Evolutionary conservation across 2,329 filamentous ascomycete species (phyloP).

Genomic region (Trichothecium roseum): DNA sequence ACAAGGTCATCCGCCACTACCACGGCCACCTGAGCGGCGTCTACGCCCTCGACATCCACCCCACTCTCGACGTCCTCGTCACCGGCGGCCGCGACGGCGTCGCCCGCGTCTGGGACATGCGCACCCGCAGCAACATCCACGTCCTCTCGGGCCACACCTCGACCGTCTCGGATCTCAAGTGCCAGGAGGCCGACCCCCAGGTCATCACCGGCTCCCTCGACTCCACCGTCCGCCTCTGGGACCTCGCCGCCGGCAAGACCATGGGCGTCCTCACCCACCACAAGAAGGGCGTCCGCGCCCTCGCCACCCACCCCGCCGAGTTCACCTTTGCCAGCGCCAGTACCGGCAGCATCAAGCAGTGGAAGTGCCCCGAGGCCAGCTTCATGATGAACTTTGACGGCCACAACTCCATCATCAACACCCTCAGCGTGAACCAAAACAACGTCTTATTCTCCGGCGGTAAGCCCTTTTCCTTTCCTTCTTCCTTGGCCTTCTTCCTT

Average conservation of each 20-base stretch:
- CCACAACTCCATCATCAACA: slow-evolving; percentile 94
- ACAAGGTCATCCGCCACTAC: slow-evolving; percentile 96
- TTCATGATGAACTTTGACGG: slow-evolving; percentile 99
- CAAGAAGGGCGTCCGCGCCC: slow-evolving; percentile 87
- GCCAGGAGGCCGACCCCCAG: slow-evolving; percentile 93
- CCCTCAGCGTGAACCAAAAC: slow-evolving; percentile 83
- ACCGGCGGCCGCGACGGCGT: slow-evolving; percentile 93
- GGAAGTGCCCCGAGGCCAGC: slow-evolving; percentile 94
- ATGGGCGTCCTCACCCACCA: slow-evolving; percentile 96
- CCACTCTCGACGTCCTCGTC: slow-evolving; percentile 86
- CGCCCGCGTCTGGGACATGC: slow-evolving; percentile 96
- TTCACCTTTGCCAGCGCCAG: slow-evolving; percentile 94
- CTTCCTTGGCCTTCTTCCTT: not conserved
- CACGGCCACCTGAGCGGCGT: slow-evolving; percentile 95
- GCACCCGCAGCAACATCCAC: slow-evolving; percentile 89
- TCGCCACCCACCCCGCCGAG: slow-evolving; percentile 79
- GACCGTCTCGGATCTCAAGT: slow-evolving; percentile 81
- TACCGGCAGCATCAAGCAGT: slow-evolving; percentile 94
- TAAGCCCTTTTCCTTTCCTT: slow-evolving; percentile 11
- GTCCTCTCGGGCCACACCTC: slow-evolving; percentile 84
- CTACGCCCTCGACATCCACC: slow-evolving; percentile 87
- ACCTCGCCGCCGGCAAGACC: slow-evolving; percentile 89
- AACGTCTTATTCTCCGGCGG: slow-evolving; percentile 89
- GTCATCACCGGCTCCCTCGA: slow-evolving; percentile 91
- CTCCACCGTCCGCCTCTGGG: slow-evolving; percentile 85